Base-by-base conservation (phyloP, 78 protist species). In the Polysphondylium violaceum region DNA sequence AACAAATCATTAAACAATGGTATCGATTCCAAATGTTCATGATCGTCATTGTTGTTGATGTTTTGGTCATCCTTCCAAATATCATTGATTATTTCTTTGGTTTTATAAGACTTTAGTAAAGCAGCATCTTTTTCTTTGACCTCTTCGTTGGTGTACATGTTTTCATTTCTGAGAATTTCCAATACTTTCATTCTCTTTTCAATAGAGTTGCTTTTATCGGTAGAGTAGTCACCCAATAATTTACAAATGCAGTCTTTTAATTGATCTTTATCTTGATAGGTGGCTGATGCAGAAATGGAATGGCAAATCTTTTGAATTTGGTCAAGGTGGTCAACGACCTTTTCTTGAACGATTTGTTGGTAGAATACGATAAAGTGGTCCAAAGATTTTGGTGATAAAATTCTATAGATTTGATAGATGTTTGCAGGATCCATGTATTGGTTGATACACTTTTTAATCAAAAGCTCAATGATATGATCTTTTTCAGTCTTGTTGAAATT, bases 31-130 rank as follows among this genome's bases (percentile, higher is more conserved):
- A 53, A 56, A 33, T 76, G 76, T 23, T 68, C 40, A n/a, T n/a
- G n/a, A n/a, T n/a, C n/a, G n/a, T n/a, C n/a, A n/a, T n/a, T n/a
- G n/a, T n/a, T n/a, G 5, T 31, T 68, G 31, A 81, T 67, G 12
- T 68, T 69, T 9, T 47, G 40, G 11, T 64, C 14, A 53, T 67
- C 58, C 16, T 64, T 81, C 91, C 91, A 83, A 29, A 63, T 69
- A 36, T 83, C 79, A n/a, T 71, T 55, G 27, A 83, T 83, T 17
- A 83, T 83, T 23, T 73, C 50, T 29, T 83, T 61, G 14, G 91
- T 83, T 51, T 83, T 83, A 40, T 69, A 40, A 43, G 55, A 60
- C 27, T 69, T 83, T 9, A 69, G 21, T 29, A 64, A 56, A 19
- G 21, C 56, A 2, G n/a, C 41, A 40, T 79, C 89, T 68, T 79